Percentiles rank a stretch among this genome's conserved stretches.
phyloP scores from a whole-genome alignment of 2,329 filamentous ascomycete genomes.

The Fusarium continuum region DNA sequence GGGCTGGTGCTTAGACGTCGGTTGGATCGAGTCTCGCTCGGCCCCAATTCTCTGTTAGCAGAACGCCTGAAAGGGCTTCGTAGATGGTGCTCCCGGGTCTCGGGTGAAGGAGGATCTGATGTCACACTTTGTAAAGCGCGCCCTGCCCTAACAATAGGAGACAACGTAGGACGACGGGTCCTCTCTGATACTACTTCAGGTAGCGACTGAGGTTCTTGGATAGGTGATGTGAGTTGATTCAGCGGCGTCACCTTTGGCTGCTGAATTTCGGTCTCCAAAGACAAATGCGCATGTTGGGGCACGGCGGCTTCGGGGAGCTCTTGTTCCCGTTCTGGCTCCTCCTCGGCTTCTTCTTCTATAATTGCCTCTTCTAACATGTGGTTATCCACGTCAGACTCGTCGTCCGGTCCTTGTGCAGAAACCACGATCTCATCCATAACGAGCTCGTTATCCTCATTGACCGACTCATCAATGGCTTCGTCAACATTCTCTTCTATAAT shows the following conservation, averaged over 20 bases:
- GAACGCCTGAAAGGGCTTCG: conserved; percentile 64
- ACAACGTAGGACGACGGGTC: conserved; percentile 57
- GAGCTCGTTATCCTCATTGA: background rate
- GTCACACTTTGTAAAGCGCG: conserved; percentile 66
- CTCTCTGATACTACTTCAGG: conserved; percentile 45
- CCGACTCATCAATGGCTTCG: conserved; percentile 9
- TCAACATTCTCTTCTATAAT: conserved; percentile 30
- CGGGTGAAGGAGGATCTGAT: conserved; percentile 66
- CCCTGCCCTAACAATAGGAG: conserved; percentile 67
- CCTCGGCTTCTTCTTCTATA: conserved; percentile 21
- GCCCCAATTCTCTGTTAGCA: conserved; percentile 48
- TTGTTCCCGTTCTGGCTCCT: conserved; percentile 8
- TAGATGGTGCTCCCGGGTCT: conserved; percentile 59
- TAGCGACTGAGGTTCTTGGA: conserved; percentile 47
- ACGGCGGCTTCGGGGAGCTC: conserved; percentile 13
- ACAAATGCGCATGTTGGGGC: conserved; percentile 18
- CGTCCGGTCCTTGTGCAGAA: conserved; percentile 3
- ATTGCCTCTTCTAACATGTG: conserved; percentile 20
- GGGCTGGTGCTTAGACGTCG: conserved; percentile 47
- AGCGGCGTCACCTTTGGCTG: conserved; percentile 48
- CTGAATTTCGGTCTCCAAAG: conserved; percentile 17
- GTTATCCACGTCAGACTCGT: conserved; percentile 2
- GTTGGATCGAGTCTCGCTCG: conserved; percentile 40
- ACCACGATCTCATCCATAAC: conserved; percentile 20
- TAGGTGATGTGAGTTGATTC: conserved; percentile 52